Evolutionary conservation across 257 asterid species (phyloP), one percentile per base, ranked within the genome.

Genomic region (Catharanthus roseus): DNA sequence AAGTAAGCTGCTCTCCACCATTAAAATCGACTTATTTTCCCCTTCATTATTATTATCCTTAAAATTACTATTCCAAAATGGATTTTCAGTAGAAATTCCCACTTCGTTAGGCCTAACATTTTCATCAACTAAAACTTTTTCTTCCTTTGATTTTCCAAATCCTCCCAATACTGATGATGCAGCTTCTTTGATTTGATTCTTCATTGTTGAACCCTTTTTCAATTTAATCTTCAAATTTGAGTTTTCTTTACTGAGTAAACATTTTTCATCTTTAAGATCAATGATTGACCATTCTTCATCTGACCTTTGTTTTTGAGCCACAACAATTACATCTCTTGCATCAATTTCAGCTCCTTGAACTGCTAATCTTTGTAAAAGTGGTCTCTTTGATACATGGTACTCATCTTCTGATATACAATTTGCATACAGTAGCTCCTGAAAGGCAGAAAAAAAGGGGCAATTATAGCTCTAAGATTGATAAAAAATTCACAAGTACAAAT

Each of bases 301-400:
- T 19, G 83, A 67, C 23, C 39, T 31, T 70, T 82, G 77, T 77
- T 69, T 90, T 50, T 78, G 75, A 54, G 75, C 77, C 31, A 78
- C 85, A 54, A 84, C 77, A 28, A 84, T 77, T 41, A 93, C 89
- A 74, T 93, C 95, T 45, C 82, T 87, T 57, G 96, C 91, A 75
- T 87, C 92, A 69, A 93, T 93, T 80, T 85, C 91, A 58, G 93
- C 98, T 68, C 99, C 97, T 80, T 93, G 99, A 82, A 82, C 88
- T 38, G 96, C 96, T 73, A 93, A 75, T 79, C 96, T 87, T 77
- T 87, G 97, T 65, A 93, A 70, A 68, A 93, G 80, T 10, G 99
- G 99, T 81, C 95, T 86, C 85, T 91, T 93, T 10, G 96, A 89
- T 5, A 82, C 67, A 71, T 93, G 95, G 64, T 93, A 91, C 85